Conservation (phyloP, 179 eudicot genomes). For the Gypsophila paniculata region DNA sequence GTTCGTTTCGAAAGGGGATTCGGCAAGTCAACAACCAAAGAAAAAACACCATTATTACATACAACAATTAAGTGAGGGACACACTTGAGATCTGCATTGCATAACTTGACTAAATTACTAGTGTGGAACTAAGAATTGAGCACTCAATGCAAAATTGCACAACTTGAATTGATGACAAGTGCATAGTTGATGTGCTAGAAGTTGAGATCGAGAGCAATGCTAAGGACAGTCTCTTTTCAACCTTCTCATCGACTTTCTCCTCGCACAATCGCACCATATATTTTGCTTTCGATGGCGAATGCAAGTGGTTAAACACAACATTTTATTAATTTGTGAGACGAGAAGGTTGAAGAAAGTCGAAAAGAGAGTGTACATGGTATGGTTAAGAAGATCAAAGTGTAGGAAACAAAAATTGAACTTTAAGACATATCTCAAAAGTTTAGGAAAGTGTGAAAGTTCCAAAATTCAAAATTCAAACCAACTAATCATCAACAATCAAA, state of each 20-base stretch:
- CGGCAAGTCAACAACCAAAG: neutral
- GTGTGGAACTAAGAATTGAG: neutral
- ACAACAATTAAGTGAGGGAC: neutral
- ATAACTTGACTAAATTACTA: neutral
- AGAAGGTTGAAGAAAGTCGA: too few species aligned
- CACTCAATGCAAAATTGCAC: neutral
- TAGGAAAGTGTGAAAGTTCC: neutral
- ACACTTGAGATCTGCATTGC: neutral
- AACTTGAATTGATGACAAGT: neutral
- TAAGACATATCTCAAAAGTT: slow-evolving; percentile 12
- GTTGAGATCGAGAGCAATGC: neutral
- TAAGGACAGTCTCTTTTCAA: too few species aligned
- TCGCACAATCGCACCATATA: too few species aligned
- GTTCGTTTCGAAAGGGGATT: neutral
- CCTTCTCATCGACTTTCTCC: too few species aligned
- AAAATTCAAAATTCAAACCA: neutral
- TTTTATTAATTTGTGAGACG: too few species aligned
- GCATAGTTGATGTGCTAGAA: neutral
- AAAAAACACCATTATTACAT: neutral
- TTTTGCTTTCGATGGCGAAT: too few species aligned
- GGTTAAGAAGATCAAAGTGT: neutral
- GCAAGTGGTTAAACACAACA: too few species aligned
- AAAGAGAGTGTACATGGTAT: too few species aligned
- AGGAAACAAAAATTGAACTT: neutral
- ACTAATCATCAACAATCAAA: neutral